A percentile compares a stretch with the other conserved stretches of the same genome.
These are phyloP conservation scores for Nidula microcarpa DNA, from an alignment of 768 basidiomycete species.

Conservation along the genomic window DNA sequence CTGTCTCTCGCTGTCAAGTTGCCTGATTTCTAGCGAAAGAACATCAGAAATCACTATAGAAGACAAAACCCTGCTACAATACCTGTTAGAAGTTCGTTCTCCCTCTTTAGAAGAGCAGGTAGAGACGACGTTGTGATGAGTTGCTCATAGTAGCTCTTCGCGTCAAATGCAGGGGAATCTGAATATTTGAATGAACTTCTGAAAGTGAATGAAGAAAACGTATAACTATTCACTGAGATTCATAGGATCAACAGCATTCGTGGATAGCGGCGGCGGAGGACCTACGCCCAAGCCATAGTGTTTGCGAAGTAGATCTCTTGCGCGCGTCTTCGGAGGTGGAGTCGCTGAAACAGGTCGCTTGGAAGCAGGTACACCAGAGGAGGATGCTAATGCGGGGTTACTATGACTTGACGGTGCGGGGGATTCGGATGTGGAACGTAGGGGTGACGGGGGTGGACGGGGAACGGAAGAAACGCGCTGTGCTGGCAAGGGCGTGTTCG, in stretches of 20 bases:
- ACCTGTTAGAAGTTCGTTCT: constrained; percentile 82
- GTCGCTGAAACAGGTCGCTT: constrained; percentile 10
- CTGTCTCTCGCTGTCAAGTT: constrained; percentile 85
- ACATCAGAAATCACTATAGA: neutral
- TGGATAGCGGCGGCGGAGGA: constrained; percentile 57
- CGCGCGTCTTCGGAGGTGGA: constrained; percentile 48
- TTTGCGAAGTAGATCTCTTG: constrained; percentile 75
- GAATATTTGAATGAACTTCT: neutral
- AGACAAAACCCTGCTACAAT: neutral
- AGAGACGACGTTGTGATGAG: constrained; percentile 80
- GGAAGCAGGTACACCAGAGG: neutral
- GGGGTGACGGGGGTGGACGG: constrained; percentile 39
- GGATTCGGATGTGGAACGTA: constrained; percentile 35
- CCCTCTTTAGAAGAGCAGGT: constrained; percentile 67
- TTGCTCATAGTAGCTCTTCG: constrained; percentile 82
- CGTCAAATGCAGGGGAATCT: constrained; percentile 84
- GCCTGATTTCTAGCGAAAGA: constrained; percentile 65
- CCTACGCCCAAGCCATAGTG: constrained; percentile 86
- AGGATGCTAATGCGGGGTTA: neutral
- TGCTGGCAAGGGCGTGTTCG: neutral
- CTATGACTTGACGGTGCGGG: constrained; percentile 12
- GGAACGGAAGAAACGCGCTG: constrained; percentile 21
- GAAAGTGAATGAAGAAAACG: no score
- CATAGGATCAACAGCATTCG: constrained; percentile 70
- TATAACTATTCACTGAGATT: constrained; percentile 55